phyloP scores from a whole-genome alignment of 352 stramenopile genomes.

The Phytophthora ramorum region DNA sequence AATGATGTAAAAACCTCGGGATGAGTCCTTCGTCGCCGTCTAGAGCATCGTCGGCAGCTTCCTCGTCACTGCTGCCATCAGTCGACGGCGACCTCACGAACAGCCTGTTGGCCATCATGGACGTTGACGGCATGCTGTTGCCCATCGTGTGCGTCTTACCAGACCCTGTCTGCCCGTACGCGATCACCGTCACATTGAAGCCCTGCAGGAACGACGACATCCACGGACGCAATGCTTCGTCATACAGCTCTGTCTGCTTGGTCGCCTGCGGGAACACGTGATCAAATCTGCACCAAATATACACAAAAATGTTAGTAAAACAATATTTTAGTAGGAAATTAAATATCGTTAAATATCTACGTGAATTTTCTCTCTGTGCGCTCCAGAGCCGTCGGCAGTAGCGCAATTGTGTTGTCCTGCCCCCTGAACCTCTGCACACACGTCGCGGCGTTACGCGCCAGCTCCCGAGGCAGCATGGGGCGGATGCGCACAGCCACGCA shows the following conservation, averaged over 20 bases:
- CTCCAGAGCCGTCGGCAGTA: slow-evolving; percentile 35
- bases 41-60: slow-evolving; percentile 34
- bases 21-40: slow-evolving; percentile 80
- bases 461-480: slow-evolving; percentile 79
- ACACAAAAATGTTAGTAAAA: slow-evolving; percentile 6
- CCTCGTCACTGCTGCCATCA: slow-evolving; percentile 26
- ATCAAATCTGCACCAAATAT: slow-evolving; percentile 61
- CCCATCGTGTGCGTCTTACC: slow-evolving; percentile 90
- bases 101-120: slow-evolving; percentile 44
- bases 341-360: slow-evolving; percentile 33
- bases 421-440: slow-evolving; percentile 50
- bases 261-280: slow-evolving; percentile 75
- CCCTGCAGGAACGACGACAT: slow-evolving; percentile 87
- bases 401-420: slow-evolving; percentile 40
- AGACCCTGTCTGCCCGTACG: slow-evolving; percentile 87
- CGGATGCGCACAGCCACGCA: slow-evolving; percentile 82
- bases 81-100: slow-evolving; percentile 29
- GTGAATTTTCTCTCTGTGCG: slow-evolving; percentile 60
- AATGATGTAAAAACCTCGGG: slow-evolving; percentile 82
- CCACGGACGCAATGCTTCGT: slow-evolving; percentile 75
- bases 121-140: slow-evolving; percentile 62
- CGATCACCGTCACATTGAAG: slow-evolving; percentile 91
- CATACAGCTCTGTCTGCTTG: slow-evolving; percentile 74
- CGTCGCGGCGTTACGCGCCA: slow-evolving; percentile 52
- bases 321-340: background rate